Evolutionary conservation across 495 filamentous ascomycete genomes (phyloP), one percentile per base, ranked within the genome.

Genomic region (Achaetomiella virescens): DNA sequence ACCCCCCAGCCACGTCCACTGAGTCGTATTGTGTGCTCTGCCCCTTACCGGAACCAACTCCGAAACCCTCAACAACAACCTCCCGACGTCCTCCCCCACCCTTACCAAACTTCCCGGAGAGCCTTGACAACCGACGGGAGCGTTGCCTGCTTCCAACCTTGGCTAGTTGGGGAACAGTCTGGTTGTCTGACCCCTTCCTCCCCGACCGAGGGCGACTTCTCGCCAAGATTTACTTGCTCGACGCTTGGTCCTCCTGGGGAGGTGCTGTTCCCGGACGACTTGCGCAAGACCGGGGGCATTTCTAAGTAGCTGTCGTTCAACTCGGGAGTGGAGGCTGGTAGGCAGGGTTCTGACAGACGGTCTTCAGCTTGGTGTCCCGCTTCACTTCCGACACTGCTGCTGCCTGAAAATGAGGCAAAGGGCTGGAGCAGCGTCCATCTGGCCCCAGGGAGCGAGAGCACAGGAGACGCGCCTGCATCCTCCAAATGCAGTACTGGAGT

Each of bases 31-130:
- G 9, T 4, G 9, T 5, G 27, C 27, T 4, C 27, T 29, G 7
- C 17, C 33, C 41, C 31, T 57, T 52, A 75, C 27, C 68, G 67
- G 49, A 79, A 78, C 21, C 75, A 66, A 35, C 61, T 75, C 31
- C 71, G 69, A 75, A 68, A 18, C 73, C 67, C 48, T 76, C 68
- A 21, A 68, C 71, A 48, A 76, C 62, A 43, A 69, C 66, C 21
- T 69, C 73, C 29, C 68, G 68, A 37, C 71, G 65, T 46, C 72
- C 63, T 44, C 56, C 63, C 18, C 70, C 67, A 0, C 69, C 64
- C 50, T 64, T 61, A 14, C 57, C 55, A 71, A 68, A 69, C 53
- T 61, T 68, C 48, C 60, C 61, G 31, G 69, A 61, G 6, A 61
- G 40, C 27, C 60, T 61, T 2, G 43, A 18, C 0, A 55, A 22